Evolutionary conservation across 2,329 filamentous ascomycete species (phyloP), one percentile per base, ranked within the genome.

Genomic region (Anisogramma anomala): DNA sequence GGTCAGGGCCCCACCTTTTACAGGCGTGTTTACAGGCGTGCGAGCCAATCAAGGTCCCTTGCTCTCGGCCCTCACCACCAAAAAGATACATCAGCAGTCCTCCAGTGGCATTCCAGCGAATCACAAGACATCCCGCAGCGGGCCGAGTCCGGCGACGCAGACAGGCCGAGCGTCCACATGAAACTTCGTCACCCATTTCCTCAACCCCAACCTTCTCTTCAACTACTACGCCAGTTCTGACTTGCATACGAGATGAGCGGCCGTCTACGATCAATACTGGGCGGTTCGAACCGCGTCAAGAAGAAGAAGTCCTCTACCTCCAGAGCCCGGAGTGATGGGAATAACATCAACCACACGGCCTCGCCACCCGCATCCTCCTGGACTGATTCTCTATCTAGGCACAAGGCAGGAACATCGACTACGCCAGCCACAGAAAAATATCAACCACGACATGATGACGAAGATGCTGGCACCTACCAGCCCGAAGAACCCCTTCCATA

Each of bases 401-500:
- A 41, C 23, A 52, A 52, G 34, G 42, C 28, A 13, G 37, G 36
- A 3, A 7, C 33, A 6, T 10, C 31, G n/a, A 23, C 38, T 4
- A 7, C 18, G 5, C 10, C 23, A 2, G 10, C 15, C 4, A 9
- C 38, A 17, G 5, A 14, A 3, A 34, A 23, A 32, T 17, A 34
- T 20, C 31, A 32, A 1, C 19, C 13, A 20, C 20, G 54, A 17
- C 51, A 50, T 2, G 53, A 54, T 6, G 42, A 52, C 22, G 55
- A 62, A 26, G 46, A 55, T n/a, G 41, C 53, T 36, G 42, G 50
- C 42, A 47, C 49, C 36, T 54, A 61, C 9, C 64, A 70, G 37
- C 67, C 64, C 34, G 18, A 34, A 7, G 37, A 7, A 3, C 32
- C 31, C 17, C 69, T 85, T 13, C 69, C 78, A 33, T 78, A 84